Evolutionary conservation across 352 stramenopile genomes (phyloP), one percentile per base, ranked within the genome.

Genomic region (Phytophthora multivora): DNA sequence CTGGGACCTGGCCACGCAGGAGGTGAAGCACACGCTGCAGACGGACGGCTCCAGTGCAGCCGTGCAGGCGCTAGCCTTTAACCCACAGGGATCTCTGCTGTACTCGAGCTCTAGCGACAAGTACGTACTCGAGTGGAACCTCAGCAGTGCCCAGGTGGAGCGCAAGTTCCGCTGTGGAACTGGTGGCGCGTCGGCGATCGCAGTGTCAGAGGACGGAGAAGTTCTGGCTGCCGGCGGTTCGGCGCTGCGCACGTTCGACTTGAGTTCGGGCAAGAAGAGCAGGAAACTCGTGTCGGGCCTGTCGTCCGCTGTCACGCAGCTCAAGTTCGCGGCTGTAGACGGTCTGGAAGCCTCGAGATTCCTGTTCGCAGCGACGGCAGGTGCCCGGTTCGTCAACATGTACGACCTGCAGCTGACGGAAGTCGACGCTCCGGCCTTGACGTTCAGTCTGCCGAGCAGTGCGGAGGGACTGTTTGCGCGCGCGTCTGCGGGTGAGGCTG

Each of bases 381-480:
- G 80, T 21, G 81, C 79, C 4, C 83, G 86, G 47, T 95, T 95
- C 64, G 72, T 95, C 49, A 95, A 93, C 58, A 75, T 93, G 69
- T 93, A 93, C 71, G 86, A 95, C 69, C 61, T 93, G 36, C 42
- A 69, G 33, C 65, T 85, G 23, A 70, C 68, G 16, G 73, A 85
- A 38, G 72, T 77, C 28, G 86, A 93, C 51, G 84, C 88, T 25
- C 84, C 84, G 5, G 80, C 85, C 5, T 54, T 90, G 23, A 92
- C 86, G 40, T 89, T 95, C 49, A 84, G 84, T 53, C 77, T 91
- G 69, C 80, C 84, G 3, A 90, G 77, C 54, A 86, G 75, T 39
- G 66, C 70, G 3, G 59, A 75, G 8, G 64, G 73, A 46, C 48
- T 93, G 25, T 84, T 85, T 52, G 77, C 73, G 31, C 73, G 71